Base-by-base conservation (phyloP, 176 grass and related monocot species). In the Rhynchospora tenuis region DNA sequence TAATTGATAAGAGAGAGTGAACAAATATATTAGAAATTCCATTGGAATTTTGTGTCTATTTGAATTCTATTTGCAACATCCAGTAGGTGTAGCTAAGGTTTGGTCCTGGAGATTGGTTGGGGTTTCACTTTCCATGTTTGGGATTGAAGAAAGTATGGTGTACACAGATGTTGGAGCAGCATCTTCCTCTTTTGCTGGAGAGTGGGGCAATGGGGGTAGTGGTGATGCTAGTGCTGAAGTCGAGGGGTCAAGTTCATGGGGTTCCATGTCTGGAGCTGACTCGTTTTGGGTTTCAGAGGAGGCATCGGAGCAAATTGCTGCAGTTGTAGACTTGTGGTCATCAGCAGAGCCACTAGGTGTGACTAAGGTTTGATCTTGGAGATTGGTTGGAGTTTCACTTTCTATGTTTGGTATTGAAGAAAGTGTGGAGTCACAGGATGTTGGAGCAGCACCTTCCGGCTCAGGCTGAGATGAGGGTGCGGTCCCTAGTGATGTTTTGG, bases 31-130 rank as follows among this genome's bases (percentile, higher is more conserved):
- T n/a, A n/a, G n/a, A n/a, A n/a, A n/a, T n/a, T n/a, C n/a, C n/a
- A n/a, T n/a, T n/a, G n/a, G n/a, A n/a, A n/a, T n/a, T n/a, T n/a
- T n/a, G n/a, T n/a, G n/a, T n/a, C n/a, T n/a, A n/a, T n/a, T n/a
- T n/a, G n/a, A n/a, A n/a, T n/a, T n/a, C n/a, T n/a, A n/a, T n/a
- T n/a, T n/a, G n/a, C n/a, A n/a, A n/a, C n/a, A n/a, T n/a, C n/a
- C n/a, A 56, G 85, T 85, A 62, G 83, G 83, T 12, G 72, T 86
- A 85, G 71, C 63, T 86, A 46, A 64, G 7, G 85, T 81, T 54
- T 88, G 90, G 24, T 86, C 81, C 76, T 82, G 82, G 47, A 85
- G 84, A 64, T 83, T 59, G 73, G 60, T 87, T 65, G 63, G 62
- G 59, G 31, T 83, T 70, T 38, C 33, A 38, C 33, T 38, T 38